phyloP scores from a whole-genome alignment of 257 asterid genomes.

The Asclepias syriaca region DNA sequence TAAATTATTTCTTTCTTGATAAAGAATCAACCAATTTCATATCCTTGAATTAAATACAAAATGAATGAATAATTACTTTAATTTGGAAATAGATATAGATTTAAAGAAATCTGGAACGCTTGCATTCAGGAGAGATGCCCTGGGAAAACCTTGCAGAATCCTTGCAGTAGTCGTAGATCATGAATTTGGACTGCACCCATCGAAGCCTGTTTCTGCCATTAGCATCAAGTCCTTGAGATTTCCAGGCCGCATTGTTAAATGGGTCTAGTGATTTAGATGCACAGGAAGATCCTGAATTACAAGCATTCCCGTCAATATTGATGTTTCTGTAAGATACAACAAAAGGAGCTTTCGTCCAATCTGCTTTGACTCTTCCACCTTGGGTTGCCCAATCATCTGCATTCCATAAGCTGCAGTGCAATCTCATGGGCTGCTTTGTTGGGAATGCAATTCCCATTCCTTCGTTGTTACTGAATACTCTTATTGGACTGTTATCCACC shows the following conservation, averaged over 20 bases:
- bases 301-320: constrained; percentile 23
- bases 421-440: constrained; percentile 43
- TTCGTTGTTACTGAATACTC: constrained; percentile 51
- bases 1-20: too few species aligned
- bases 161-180: constrained; percentile 17
- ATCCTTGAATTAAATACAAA: too few species aligned
- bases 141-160: constrained; percentile 3
- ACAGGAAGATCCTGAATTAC: not conserved
- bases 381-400: constrained; percentile 79
- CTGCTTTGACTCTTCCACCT: constrained; percentile 56
- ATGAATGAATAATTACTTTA: too few species aligned
- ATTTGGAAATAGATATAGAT: too few species aligned
- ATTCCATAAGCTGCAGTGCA: constrained; percentile 51
- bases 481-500: constrained; percentile 54
- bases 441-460: constrained; percentile 46
- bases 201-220: constrained; percentile 24
- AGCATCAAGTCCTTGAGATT: constrained; percentile 41
- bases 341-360: constrained; percentile 61
- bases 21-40: too few species aligned
- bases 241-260: constrained; percentile 28
- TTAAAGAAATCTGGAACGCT: too few species aligned
- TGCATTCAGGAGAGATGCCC: too few species aligned
- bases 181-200: constrained; percentile 13
- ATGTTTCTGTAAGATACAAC: constrained; percentile 30
- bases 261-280: not conserved